These are phyloP conservation scores for Arthroderma sp. DNA, from an alignment of 2,329 filamentous ascomycete genomes.

Conservation along the genomic window DNA sequence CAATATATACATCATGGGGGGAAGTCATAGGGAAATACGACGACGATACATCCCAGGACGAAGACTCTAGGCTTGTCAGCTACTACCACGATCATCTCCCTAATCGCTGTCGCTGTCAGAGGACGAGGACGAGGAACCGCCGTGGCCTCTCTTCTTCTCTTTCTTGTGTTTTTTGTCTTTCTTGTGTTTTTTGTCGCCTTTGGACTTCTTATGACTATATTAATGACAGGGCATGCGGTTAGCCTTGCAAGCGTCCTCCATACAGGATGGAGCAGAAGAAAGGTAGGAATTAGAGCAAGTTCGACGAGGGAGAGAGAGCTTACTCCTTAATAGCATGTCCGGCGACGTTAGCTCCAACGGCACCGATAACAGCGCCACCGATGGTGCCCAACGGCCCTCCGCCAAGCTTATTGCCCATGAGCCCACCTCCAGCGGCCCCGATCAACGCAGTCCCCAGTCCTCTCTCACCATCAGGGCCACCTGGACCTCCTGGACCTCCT, in stretches of 20 bases:
- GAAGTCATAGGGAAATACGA: background rate
- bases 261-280: background rate
- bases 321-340: conserved; percentile 21
- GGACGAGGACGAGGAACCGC: background rate
- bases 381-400: conserved; percentile 24
- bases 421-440: conserved; percentile 29
- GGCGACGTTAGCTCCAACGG: conserved; percentile 22
- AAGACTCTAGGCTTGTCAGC: background rate
- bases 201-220: conserved; percentile 18
- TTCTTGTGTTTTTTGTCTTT: conserved; percentile 16
- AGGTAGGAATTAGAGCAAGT: background rate
- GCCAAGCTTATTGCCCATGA: conserved; percentile 27
- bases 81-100: background rate
- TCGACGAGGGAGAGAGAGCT: conserved; percentile 6
- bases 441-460: conserved; percentile 28
- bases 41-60: background rate
- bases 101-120: conserved; percentile 15
- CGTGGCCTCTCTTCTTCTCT: conserved; percentile 1
- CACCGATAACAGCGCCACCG: conserved; percentile 26
- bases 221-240: background rate
- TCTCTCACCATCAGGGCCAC: conserved; percentile 23
- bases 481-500: conserved; percentile 6
- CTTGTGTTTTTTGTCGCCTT: conserved; percentile 19
- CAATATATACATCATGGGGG: background rate
- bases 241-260: background rate